Evolutionary conservation across 495 filamentous ascomycete genomes (phyloP), one percentile per base, ranked within the genome.

Genomic region (Jackrogersella multiformis): DNA sequence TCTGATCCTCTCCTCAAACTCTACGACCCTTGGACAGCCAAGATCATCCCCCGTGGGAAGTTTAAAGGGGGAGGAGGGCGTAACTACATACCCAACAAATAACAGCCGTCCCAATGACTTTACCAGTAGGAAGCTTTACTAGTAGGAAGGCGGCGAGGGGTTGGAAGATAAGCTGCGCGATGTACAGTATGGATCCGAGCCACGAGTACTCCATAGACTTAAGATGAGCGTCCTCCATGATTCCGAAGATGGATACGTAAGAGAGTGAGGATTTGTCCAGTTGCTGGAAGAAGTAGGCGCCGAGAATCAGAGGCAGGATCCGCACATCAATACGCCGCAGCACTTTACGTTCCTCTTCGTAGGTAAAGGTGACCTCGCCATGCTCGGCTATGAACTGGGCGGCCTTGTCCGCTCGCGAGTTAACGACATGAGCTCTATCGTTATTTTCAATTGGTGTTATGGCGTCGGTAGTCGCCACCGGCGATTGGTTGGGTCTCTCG

Each of bases 221-320:
- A 12, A 86, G 74, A 32, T 82, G 59, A 2, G 84, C 78, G 61
- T 85, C 83, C 26, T 80, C 70, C 64, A 78, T 79, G 55, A 85
- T 74, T n/a, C 82, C 83, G 58, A 86, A 85, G 64, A 86, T 83
- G 41, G 84, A 84, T 15, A 81, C 82, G 42, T 80, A 81, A 30
- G 78, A 80, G 6, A 86, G 73, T 9, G 81, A 79, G 10, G 78
- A 79, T 69, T 86, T 86, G 76, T 86, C 83, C n/a, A 84, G 75
- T 54, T 77, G 77, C 66, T 86, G 83, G 53, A 86, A 79, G 71
- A 80, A 85, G 73, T 86, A 85, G 10, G 80, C 81, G 12, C 76
- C 74, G 4, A 85, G 74, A 13, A 86, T 75, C 12, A 86, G 71
- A n/a, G 81, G 79, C 3, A 85, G 72, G 30, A 86, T 77, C 6